Evolutionary conservation across 331 rosid genomes (phyloP), one percentile per base, ranked within the genome.

Genomic region (Quercus phellos): DNA sequence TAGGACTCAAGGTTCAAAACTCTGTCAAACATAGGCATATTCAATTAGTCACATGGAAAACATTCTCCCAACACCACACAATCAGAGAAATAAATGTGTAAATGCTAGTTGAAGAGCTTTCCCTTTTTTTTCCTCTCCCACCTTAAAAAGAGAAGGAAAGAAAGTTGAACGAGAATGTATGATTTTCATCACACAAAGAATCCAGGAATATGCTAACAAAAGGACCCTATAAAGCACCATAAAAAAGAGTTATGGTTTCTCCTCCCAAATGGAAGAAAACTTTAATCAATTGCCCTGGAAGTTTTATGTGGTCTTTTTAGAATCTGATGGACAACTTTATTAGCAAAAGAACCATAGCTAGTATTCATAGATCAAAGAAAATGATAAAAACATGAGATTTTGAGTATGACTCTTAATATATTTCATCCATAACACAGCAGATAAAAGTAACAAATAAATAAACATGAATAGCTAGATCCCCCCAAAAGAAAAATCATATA

Each of bases 401-500:
- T 84, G 80, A 79, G 86, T 82, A 77, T 17, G 77, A 84, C 86
- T 55, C 84, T 76, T 55, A 78, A 77, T 51, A 70, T 55, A 79
- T 79, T 76, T 76, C 68, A 53, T 68, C 56, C 56, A 73, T 19
- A 66, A 79, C 77, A 79, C 26, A 16, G 30, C 7, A 73, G 70
- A n/a, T 51, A 83, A 77, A 51, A 70, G 42, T 79, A 70, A 32
- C 58, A 78, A 78, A 19, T 70, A 19, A 29, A 60, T 17, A 75
- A 43, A 73, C 22, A 66, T 5, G 71, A 46, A 18, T 35, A 11
- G 18, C 17, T 13, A 66, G 14, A 35, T 66, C 3, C 46, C 38
- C 22, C 30, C 64, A 10, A 58, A 24, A 22, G 12, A 58, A 21
- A 21, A 21, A 2, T 9, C 22, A 9, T 26, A 58, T 22, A 22